Evolutionary conservation across 2,329 filamentous ascomycete species (phyloP).

Genomic region (Xylaria sp.): DNA sequence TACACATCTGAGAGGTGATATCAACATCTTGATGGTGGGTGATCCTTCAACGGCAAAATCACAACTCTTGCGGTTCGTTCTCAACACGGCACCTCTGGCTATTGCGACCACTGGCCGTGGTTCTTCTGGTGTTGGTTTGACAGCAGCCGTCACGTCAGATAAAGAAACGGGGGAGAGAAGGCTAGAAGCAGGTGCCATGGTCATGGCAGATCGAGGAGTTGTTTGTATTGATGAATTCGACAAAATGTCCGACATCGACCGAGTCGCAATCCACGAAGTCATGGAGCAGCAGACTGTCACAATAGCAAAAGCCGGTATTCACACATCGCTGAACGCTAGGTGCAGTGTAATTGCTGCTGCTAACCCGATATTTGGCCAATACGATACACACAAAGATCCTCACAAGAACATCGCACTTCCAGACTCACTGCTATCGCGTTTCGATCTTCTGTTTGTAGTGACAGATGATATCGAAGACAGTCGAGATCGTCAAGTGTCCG

Average conservation of each 20-base stretch:
- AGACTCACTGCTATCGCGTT: conserved; percentile 96
- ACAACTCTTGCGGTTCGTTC: conserved; percentile 94
- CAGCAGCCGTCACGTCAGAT: conserved; percentile 93
- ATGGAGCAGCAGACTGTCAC: conserved; percentile 99
- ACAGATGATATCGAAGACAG: conserved; percentile 98
- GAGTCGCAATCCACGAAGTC: conserved; percentile 99
- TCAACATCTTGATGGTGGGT: conserved; percentile 99
- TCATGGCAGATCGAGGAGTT: conserved; percentile 94
- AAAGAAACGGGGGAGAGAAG: conserved; percentile 97
- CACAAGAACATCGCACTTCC: conserved; percentile 98
- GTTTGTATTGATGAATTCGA: conserved; percentile 99
- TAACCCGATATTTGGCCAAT: conserved; percentile 98
- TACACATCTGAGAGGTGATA: conserved; percentile 96
- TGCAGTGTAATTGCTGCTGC: conserved; percentile 97
- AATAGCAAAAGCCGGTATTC: conserved; percentile 97
- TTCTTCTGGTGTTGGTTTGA: conserved; percentile 97
- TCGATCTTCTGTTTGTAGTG: conserved; percentile 96
- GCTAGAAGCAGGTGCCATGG: conserved; percentile 98
- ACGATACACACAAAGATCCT: conserved; percentile 97
- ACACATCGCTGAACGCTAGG: conserved; percentile 94
- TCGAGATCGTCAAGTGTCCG: conserved; percentile 88
- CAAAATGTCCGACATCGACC: conserved; percentile 99
- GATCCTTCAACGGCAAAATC: conserved; percentile 99
- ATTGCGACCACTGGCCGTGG: conserved; percentile 97
- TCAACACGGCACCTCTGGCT: conserved; percentile 95